Evolutionary conservation across 225 moss, liverwort and hornwort species (phyloP), one percentile per base, ranked within the genome.

Genomic region (Bryoerythrophyllum caledonicum): DNA sequence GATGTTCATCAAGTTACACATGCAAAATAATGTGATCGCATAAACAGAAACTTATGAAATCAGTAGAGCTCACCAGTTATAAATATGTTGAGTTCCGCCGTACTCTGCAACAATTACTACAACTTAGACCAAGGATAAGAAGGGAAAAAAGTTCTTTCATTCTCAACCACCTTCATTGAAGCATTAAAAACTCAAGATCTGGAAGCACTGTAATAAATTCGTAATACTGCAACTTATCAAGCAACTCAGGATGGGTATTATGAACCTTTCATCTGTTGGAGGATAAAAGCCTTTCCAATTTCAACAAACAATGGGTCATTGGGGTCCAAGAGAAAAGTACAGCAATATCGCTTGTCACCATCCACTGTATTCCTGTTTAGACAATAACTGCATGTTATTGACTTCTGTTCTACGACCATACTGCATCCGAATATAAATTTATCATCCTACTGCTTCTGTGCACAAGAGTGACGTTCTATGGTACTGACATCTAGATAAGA

Each of bases 11-110:
- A 61, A 37, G 49, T 70, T 54, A 55, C 35, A 66, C 37, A 40
- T 24, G 24, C 26, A 19, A 38, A 55, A 40, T 28, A 41, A 43
- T 43, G 74, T 30, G 26, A 65, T 20, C 7, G 63, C 0, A 65
- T 17, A 19, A 32, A 32, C 7, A 66, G 30, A 55, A 25, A 23
- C 49, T 30, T 32, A 51, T 63, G 10, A 30, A 68, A 78, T 32
- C 25, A 49, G 68, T 64, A 27, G 37, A 58, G 74, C 90, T 63
- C 68, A 96, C 94, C 94, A 96, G 78, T 85, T 96, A 66, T 94
- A 96, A 27, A 96, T 84, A 75, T 96, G 94, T 28, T 96, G 91
- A 24, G 91, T 94, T 88, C 88, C 94, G 76, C 87, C 88, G 65
- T 96, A 96, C 49, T 90, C 92, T 96, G 92, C 87, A 88, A 80